phyloP scores from a whole-genome alignment of 495 filamentous ascomycete species.

The Diplogelasinospora grovesii region DNA sequence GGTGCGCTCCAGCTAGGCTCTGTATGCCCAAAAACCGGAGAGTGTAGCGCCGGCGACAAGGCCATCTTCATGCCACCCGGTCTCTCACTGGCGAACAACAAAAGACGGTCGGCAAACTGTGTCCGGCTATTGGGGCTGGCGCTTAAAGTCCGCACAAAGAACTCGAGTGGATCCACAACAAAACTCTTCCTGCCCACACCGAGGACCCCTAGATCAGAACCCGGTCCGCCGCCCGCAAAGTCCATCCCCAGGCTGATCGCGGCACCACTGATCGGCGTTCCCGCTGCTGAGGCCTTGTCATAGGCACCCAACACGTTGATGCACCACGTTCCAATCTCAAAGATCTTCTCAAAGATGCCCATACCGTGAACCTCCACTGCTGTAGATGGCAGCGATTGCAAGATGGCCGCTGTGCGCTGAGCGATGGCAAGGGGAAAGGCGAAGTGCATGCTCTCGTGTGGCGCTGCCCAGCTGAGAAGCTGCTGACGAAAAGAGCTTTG shows the following conservation, averaged over 20 bases:
- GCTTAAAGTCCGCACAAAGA: conserved; percentile 15
- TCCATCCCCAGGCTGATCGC: neutral
- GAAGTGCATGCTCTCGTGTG: conserved; percentile 47
- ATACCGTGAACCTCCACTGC: conserved; percentile 56
- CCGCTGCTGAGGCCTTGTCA: conserved; percentile 5
- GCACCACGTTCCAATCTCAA: conserved; percentile 48
- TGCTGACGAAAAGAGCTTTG: conserved; percentile 50
- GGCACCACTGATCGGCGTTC: neutral
- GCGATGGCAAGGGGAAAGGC: conserved; percentile 52
- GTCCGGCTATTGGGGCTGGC: conserved; percentile 12
- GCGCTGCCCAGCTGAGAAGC: conserved; percentile 38
- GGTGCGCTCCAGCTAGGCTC: neutral
- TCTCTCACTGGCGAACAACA: conserved; percentile 7
- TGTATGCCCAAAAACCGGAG: neutral
- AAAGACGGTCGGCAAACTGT: conserved; percentile 14
- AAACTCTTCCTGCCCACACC: conserved; percentile 2
- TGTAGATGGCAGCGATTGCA: conserved; percentile 41
- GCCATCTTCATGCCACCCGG: conserved; percentile 14
- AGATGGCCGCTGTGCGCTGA: conserved; percentile 44
- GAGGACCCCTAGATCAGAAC: neutral
- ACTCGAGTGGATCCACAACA: conserved; percentile 11
- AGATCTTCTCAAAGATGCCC: conserved; percentile 51
- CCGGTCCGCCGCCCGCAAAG: too few species aligned
- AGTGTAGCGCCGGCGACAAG: neutral
- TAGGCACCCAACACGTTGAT: conserved; percentile 41